These are phyloP conservation scores for Candida glucosophila DNA, from an alignment of 1,139 yeast genomes.

Conservation along the genomic window DNA sequence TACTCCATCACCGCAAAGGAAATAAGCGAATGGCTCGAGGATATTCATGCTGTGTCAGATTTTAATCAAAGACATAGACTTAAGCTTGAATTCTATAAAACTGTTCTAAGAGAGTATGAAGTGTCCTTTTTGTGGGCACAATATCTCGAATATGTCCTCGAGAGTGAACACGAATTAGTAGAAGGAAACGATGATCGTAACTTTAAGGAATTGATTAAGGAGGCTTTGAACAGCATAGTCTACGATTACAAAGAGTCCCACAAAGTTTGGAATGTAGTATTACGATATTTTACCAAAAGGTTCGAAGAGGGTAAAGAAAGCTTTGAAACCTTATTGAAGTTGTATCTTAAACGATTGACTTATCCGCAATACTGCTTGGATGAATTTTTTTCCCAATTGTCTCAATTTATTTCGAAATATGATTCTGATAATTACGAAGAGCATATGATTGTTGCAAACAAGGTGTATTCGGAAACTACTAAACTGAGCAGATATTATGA, in stretches of 20 bases:
- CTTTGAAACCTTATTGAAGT: conserved; percentile 11
- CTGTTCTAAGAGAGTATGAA: conserved; percentile 11
- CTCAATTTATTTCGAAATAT: conserved; percentile 32
- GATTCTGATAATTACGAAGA: conserved; percentile 24
- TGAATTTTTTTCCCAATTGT: conserved; percentile 33
- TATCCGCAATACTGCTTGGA: conserved; percentile 36
- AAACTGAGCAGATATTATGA: conserved; percentile 19
- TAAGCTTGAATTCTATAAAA: conserved; percentile 12
- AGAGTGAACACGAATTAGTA: conserved; percentile 2
- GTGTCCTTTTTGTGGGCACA: conserved; percentile 13
- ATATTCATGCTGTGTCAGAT: conserved; percentile 12
- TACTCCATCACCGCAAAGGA: conserved; percentile 16
- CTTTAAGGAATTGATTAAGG: conserved; percentile 9
- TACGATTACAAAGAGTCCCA: conserved; percentile 28
- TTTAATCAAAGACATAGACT: conserved; percentile 5
- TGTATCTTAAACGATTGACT: conserved; percentile 27
- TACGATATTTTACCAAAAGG: conserved; percentile 8
- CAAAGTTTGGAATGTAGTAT: conserved; percentile 24
- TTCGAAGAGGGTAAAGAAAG: conserved; percentile 12
- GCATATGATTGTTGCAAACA: conserved; percentile 31
- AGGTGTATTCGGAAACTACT: conserved; percentile 21
- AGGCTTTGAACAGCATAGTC: conserved; percentile 19
- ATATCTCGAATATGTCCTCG: conserved; percentile 9
- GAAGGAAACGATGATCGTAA: conserved; percentile 7
- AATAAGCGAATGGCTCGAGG: conserved; percentile 18